Evolutionary conservation across 2,329 filamentous ascomycete genomes (phyloP).

Genomic region (Claviceps lovelessii): DNA sequence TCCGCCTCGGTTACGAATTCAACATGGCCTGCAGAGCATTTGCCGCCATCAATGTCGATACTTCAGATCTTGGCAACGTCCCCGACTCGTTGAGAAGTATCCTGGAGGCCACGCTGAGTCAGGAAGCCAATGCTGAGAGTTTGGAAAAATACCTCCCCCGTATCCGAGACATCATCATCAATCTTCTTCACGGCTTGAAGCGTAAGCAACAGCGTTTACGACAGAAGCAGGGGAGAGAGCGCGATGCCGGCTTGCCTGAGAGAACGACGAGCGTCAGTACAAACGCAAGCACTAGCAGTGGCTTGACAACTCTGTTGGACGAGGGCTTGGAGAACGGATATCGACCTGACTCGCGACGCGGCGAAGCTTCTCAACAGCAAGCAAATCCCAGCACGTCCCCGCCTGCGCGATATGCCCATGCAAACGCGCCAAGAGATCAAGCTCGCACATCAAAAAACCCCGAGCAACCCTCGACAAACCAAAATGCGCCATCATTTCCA

Average conservation of each 20-base stretch:
- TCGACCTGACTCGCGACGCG: conserved; percentile 22
- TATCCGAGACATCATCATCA: conserved; percentile 98
- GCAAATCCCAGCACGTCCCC: conserved; percentile 27
- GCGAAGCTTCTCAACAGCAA: conserved; percentile 14
- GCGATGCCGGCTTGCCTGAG: conserved; percentile 31
- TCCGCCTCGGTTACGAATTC: conserved; percentile 94
- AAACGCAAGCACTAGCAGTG: conserved; percentile 40
- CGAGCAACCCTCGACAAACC: conserved; percentile 55
- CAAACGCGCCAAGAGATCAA: conserved; percentile 32
- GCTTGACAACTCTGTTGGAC: conserved; percentile 42
- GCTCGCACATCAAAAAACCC: conserved; percentile 36
- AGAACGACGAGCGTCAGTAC: conserved; percentile 46
- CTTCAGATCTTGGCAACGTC: conserved; percentile 83
- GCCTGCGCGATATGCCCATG: conserved; percentile 27
- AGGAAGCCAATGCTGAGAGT: conserved; percentile 87
- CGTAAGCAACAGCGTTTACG: conserved; percentile 85
- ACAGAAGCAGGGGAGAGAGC: conserved; percentile 46
- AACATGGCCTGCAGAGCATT: conserved; percentile 97
- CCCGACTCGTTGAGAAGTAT: conserved; percentile 82
- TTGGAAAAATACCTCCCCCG: conserved; percentile 85
- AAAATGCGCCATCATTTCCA: conserved; percentile 60
- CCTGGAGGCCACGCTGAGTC: conserved; percentile 87
- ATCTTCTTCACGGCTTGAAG: conserved; percentile 87
- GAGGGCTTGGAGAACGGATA: conserved; percentile 44
- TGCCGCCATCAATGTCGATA: conserved; percentile 92